Base-by-base conservation (phyloP, 495 filamentous ascomycete genomes). In the Parachaetomium inaequale region DNA sequence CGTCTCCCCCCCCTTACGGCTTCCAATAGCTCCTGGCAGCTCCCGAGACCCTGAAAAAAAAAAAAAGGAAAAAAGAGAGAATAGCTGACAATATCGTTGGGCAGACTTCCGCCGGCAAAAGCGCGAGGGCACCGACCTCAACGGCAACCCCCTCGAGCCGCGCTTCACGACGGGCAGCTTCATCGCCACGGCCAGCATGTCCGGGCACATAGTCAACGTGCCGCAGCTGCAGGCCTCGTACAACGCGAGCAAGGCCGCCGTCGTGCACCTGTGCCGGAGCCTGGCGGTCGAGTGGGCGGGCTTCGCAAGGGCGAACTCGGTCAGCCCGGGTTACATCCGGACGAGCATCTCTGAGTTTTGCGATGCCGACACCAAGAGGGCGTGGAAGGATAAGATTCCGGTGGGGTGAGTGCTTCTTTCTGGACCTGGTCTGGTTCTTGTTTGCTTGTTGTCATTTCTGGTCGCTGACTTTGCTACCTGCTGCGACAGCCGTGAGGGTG, bases 201-300 rank as follows among this genome's bases (percentile, higher is more conserved):
- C 84, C 72, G 90, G 88, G 3, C 90, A 93, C 73, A 90, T 96
- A 66, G 89, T 87, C 68, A 96, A 96, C 68, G 84, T 93, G 58
- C 92, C 93, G 17, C 91, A 96, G 76, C 70, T 91, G 64, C 92
- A 96, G 74, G 82, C 87, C 11, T 84, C 88, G 21, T 96, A 96
- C 73, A 96, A 96, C 66, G 88, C 89, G 5, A 89, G 90, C 40
- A 96, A 96, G 78, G 88, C 91, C 12, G 92, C 84, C 12, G 83
- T 93, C 19, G 88, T 90, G 55, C 92, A 96, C 62, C 81, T 94
- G n/a, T 90, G 88, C 86, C 85, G 82, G 72, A 89, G 87, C 21
- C 80, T 96, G 14, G 90, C 92, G 2, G 83, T 96, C 28, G 92
- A 96, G 72, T 96, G 91, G 91, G 84, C 89, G 23, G 86, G 85